A percentile compares a stretch with the other conserved stretches of the same genome.
These are phyloP conservation scores for Cucurbita argyrosperma DNA, from an alignment of 306 rosid genomes.

Conservation along the genomic window DNA sequence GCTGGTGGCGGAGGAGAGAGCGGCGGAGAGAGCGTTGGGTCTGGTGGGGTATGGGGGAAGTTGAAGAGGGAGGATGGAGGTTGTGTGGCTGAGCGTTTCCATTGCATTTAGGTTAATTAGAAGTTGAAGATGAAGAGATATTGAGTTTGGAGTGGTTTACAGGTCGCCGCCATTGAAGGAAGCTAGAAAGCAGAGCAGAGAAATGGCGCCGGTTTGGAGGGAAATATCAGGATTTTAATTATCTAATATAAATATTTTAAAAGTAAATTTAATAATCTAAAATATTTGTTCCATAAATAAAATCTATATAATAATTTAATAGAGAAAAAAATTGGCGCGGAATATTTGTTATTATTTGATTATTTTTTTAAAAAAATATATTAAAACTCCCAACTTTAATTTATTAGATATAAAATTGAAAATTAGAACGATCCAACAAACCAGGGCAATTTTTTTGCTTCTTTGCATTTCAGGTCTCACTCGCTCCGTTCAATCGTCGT, in stretches of 20 bases:
- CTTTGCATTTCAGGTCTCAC: neutral
- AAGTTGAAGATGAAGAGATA: neutral
- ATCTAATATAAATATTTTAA: no score
- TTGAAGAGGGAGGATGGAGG: constrained; percentile 15
- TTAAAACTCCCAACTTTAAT: no score
- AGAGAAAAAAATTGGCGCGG: no score
- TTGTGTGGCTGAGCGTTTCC: constrained; percentile 10
- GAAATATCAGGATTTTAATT: neutral
- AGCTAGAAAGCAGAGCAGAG: neutral
- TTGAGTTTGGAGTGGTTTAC: neutral
- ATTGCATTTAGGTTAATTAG: constrained; percentile 11
- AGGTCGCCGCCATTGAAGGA: neutral
- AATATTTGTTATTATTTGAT: no score
- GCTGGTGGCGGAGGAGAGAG: constrained; percentile 30
- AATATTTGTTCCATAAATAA: no score
- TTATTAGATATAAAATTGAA: no score
- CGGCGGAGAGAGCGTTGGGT: constrained; percentile 16
- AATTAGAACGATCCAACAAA: no score
- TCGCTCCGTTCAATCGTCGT: neutral
- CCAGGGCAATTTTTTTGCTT: neutral
- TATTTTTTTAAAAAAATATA: no score
- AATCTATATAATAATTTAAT: no score
- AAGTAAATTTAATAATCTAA: no score
- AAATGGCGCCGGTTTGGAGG: neutral
- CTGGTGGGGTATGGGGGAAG: constrained; percentile 3